Evolutionary conservation across 208 protist genomes (phyloP), one percentile per base, ranked within the genome.

Genomic region (Acanthamoeba rhysodes): DNA sequence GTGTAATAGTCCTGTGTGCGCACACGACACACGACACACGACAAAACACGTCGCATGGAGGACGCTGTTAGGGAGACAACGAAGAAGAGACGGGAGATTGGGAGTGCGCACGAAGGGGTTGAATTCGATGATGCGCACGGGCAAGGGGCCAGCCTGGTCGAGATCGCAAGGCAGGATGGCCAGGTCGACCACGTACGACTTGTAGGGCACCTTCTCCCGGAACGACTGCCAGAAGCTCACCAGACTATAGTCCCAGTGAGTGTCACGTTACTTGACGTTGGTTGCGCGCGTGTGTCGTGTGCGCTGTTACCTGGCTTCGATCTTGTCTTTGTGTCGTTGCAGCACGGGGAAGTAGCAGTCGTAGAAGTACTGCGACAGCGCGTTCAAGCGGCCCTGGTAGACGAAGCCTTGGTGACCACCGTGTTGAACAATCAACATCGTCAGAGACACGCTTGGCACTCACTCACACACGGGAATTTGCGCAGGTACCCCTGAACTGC

Each of bases 331-430:
- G 41, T 82, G 72, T 29, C 22, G 37, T 1, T 45, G 29, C 6
- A 82, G 29, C 14, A 34, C 72, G 41, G 72, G 37, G 41, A 82
- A 82, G 41, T 82, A 82, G 41, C 72, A 82, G 41, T 82, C 72
- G 20, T 41, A 41, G 22, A 45, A 82, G 29, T 82, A 82, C 72
- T 82, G 72, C 37, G 72, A 82, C 10, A 82, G 72, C 37, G 72
- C 72, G 29, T 82, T 82, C 37, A 82, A 29, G 24, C n/a, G 9
- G 37, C 41, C 41, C 37, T 82, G 32, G 41, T 82, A 50, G 29
- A 82, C 72, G 29, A 82, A 82, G 18, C 37, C 72, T 82, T 45
- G 41, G 41, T 45, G 41, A 5, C 41, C 41, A 8, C 41, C 41
- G 41, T 2, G 41, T 8, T 2, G 41, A 45, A 45, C 41, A 45